Evolutionary conservation across 2,329 filamentous ascomycete genomes (phyloP).

Genomic region (Esteya vermicola): DNA sequence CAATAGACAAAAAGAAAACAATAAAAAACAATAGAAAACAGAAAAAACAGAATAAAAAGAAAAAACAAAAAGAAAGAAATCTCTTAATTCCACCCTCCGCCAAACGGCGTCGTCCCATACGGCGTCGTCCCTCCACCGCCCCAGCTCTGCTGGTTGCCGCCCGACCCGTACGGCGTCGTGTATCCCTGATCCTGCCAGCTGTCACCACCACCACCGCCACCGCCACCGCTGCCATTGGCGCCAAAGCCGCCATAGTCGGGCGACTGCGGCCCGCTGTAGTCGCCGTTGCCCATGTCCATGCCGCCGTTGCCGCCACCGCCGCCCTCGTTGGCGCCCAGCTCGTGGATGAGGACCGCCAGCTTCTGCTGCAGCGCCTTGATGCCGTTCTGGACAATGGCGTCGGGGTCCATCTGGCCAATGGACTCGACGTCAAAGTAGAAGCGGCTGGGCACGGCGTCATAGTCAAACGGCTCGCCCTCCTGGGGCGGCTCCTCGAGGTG

Average conservation of each 20-base stretch:
- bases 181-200: constrained; percentile 51
- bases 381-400: constrained; percentile 75
- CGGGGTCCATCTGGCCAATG: constrained; percentile 75
- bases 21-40: too few relatives aligned
- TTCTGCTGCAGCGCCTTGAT: constrained; percentile 85
- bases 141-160: constrained; percentile 46
- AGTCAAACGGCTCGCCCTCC: constrained; percentile 81
- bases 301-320: constrained; percentile 24
- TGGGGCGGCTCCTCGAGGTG: constrained; percentile 65
- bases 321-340: constrained; percentile 34
- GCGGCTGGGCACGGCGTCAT: constrained; percentile 65
- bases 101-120: constrained; percentile 30
- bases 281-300: constrained; percentile 31
- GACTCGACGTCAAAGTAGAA: constrained; percentile 96
- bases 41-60: background rate
- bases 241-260: constrained; percentile 52
- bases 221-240: constrained; percentile 7
- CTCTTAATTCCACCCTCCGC: constrained; percentile 37
- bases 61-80: background rate
- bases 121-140: constrained; percentile 38
- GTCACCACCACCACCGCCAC: constrained; percentile 28
- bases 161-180: constrained; percentile 44
- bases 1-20: too few relatives aligned
- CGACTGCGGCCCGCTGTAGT: constrained; percentile 50
- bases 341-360: constrained; percentile 55